These are phyloP conservation scores for Marchantia polymorpha DNA, from an alignment of 225 moss, liverwort and hornwort species.

Conservation along the genomic window DNA sequence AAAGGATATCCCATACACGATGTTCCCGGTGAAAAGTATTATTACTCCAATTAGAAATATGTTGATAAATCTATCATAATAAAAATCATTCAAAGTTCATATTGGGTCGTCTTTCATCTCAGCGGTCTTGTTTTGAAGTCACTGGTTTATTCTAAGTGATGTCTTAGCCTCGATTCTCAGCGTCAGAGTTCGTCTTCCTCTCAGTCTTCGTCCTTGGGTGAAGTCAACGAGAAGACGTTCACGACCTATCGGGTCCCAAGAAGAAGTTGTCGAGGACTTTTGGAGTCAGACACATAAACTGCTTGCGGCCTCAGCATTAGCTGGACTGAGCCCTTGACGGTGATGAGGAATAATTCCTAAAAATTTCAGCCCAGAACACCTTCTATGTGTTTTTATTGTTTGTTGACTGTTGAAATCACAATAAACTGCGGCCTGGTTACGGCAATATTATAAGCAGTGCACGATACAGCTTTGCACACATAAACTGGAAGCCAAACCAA, in stretches of 20 bases:
- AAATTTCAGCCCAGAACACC: no score
- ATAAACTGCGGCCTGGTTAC: no score
- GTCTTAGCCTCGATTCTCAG: not conserved
- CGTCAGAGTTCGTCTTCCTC: not conserved
- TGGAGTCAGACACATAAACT: not conserved
- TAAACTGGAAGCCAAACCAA: no score
- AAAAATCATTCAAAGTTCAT: not conserved
- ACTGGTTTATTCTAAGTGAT: not conserved
- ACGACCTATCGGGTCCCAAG: not conserved
- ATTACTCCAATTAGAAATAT: conserved; percentile 35
- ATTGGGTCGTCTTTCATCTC: not conserved
- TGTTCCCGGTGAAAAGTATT: conserved; percentile 75
- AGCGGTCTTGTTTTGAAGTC: not conserved
- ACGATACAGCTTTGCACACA: no score
- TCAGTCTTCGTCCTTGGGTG: not conserved
- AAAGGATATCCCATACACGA: conserved; percentile 91
- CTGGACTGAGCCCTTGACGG: no score
- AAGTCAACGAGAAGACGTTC: not conserved
- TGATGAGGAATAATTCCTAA: no score
- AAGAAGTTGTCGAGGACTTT: not conserved
- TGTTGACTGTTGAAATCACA: no score
- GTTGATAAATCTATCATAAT: not conserved
- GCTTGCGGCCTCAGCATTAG: no score
- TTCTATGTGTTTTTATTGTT: no score
- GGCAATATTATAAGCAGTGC: no score